Evolutionary conservation across 2,329 filamentous ascomycete genomes (phyloP), one percentile per base, ranked within the genome.

Genomic region (Fusarium agapanthi): DNA sequence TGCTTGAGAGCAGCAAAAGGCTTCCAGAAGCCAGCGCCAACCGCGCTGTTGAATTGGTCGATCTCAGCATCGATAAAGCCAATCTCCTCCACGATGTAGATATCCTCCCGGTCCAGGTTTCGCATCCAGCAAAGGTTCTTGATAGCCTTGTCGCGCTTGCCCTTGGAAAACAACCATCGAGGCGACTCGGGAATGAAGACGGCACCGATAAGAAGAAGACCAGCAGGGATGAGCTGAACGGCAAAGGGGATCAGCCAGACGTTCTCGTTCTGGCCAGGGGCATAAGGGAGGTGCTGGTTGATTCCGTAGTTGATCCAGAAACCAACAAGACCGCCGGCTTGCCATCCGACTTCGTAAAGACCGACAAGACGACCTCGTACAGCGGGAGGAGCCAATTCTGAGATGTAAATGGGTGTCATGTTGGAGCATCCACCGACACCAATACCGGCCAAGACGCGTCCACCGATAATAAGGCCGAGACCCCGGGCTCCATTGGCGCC

Each of bases 11-110:
- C 84, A 13, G 85, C 83, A 82, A 94, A 93, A 0, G 92, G 91
- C 81, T 91, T 90, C 90, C 90, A 94, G 85, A 95, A 94, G 7
- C 92, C 92, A 22, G 88, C 81, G 14, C 92, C 92, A 50, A 94
- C 88, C 35, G 88, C 86, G 6, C 84, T 79, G 50, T 87, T 84
- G 80, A 92, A 91, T 24, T 89, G 83, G 69, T 93, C 91, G 24
- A 94, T 83, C 18, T 93, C 91, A 22, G 88, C 86, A 57, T 95
- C 92, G 68, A 95, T 91, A 70, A 88, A 90, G 62, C 87, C 86
- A 30, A 95, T 85, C 80, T 95, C 93, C 79, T 95, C 92, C 4
- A 91, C 83, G 65, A 95, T 91, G 79, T 95, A 94, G 20, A 84
- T 81, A 70, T 93, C 86, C 11, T 86, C 84, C 0, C 82, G 78